Conservation (phyloP, 495 filamentous ascomycete genomes). For the Penicillium desertorum region DNA sequence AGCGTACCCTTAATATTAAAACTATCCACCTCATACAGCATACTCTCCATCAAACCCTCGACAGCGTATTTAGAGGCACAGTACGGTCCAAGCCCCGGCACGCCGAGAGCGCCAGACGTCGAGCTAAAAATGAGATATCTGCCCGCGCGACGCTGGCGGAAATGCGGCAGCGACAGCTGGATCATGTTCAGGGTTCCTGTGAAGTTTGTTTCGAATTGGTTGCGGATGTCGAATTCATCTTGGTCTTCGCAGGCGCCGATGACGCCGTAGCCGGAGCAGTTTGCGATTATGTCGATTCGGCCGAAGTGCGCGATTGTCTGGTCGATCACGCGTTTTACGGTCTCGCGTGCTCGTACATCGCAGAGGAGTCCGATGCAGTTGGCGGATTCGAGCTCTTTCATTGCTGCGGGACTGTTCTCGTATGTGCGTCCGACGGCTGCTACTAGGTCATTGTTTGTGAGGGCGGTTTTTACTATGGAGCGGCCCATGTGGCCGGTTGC, state of each 20-base stretch:
- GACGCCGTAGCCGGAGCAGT: slow-evolving; percentile 89
- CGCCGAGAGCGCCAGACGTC: slow-evolving; percentile 82
- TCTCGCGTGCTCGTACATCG: slow-evolving; percentile 81
- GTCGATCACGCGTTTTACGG: slow-evolving; percentile 69
- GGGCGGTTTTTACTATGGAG: slow-evolving; percentile 75
- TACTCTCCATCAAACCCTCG: slow-evolving; percentile 90
- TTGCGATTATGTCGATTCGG: slow-evolving; percentile 82
- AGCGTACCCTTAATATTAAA: slow-evolving; percentile 92
- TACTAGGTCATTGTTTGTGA: slow-evolving; percentile 84
- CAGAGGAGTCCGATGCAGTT: slow-evolving; percentile 80
- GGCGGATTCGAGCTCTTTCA: slow-evolving; percentile 55
- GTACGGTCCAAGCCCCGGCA: slow-evolving; percentile 89
- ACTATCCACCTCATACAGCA: slow-evolving; percentile 90
- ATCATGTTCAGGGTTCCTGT: slow-evolving; percentile 93
- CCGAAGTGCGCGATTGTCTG: slow-evolving; percentile 71
- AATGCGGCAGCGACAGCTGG: slow-evolving; percentile 84
- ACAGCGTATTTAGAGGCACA: slow-evolving; percentile 97
- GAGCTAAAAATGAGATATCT: slow-evolving; percentile 92
- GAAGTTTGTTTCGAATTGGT: slow-evolving; percentile 97
- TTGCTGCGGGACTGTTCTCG: slow-evolving; percentile 71
- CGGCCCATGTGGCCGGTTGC: slow-evolving; percentile 95
- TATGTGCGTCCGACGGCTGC: slow-evolving; percentile 83
- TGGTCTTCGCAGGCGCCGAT: slow-evolving; percentile 97
- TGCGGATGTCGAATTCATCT: slow-evolving; percentile 89
- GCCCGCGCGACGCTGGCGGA: slow-evolving; percentile 70